A percentile compares a stretch with the other conserved stretches of the same genome.
These are phyloP conservation scores for Colletotrichum euphorbiae DNA, from an alignment of 2,329 filamentous ascomycete genomes.

Conservation along the genomic window DNA sequence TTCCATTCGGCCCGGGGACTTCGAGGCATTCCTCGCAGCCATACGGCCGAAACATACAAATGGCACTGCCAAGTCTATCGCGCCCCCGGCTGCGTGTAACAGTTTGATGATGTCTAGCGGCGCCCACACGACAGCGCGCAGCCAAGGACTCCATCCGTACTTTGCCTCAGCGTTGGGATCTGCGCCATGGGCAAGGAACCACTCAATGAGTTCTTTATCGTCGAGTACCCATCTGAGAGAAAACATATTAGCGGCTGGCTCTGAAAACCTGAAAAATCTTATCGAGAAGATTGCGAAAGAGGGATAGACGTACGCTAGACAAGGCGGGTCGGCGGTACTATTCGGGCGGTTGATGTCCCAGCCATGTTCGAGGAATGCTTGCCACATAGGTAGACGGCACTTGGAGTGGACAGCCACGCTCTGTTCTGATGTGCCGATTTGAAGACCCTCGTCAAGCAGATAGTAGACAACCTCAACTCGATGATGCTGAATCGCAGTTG, in stretches of 20 bases:
- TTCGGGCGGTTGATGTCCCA: neutral
- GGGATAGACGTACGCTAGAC: neutral
- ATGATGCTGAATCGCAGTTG: neutral
- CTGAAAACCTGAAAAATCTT: neutral
- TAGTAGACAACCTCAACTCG: neutral
- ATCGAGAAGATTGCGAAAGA: too few species aligned
- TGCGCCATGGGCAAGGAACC: neutral
- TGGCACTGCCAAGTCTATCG: neutral
- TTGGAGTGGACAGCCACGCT: neutral
- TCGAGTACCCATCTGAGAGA: neutral
- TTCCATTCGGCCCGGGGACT: neutral
- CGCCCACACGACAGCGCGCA: neutral
- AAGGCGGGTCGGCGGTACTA: neutral
- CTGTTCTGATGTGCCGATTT: neutral
- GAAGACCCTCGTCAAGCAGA: neutral
- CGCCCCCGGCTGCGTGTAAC: neutral
- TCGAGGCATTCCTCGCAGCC: neutral
- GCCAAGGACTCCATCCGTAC: conserved; percentile 6
- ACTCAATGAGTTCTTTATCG: neutral
- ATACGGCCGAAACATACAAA: neutral
- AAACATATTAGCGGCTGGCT: neutral
- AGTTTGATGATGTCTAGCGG: neutral
- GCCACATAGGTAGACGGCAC: neutral
- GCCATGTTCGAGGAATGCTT: neutral
- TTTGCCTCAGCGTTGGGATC: neutral